A percentile compares a stretch with the other conserved stretches of the same genome.
These are phyloP conservation scores for Fusarium cyanostomum DNA, from an alignment of 2,329 filamentous ascomycete genomes.

Conservation along the genomic window DNA sequence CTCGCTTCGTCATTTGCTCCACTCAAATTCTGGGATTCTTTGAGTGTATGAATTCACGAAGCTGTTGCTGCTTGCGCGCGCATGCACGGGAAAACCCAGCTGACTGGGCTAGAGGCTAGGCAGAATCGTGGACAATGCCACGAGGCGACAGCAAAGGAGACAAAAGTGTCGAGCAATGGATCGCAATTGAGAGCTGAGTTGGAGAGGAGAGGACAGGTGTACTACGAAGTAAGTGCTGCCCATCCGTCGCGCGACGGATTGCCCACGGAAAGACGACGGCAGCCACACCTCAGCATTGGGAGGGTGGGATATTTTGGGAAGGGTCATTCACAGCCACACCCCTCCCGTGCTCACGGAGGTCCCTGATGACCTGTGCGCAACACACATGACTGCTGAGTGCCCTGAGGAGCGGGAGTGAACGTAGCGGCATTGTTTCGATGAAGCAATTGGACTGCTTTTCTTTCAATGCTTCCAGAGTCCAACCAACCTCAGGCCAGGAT, in stretches of 20 bases:
- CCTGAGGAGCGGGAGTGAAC: constrained; percentile 7
- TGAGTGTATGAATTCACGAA: constrained; percentile 25
- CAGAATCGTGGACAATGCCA: constrained; percentile 8
- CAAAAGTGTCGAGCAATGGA: constrained; percentile 8
- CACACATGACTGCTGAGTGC: constrained; percentile 30
- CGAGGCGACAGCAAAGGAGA: neutral
- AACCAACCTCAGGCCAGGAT: constrained; percentile 2
- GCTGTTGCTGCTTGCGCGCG: constrained; percentile 7
- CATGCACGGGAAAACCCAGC: constrained; percentile 6
- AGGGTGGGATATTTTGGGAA: constrained; percentile 41
- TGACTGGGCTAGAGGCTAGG: neutral
- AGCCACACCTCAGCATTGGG: constrained; percentile 28
- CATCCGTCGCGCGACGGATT: constrained; percentile 23
- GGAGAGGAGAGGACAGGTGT: constrained; percentile 4
- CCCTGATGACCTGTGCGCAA: constrained; percentile 35
- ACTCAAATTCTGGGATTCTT: constrained; percentile 20
- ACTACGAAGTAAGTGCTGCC: constrained; percentile 6
- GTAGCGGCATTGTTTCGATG: neutral
- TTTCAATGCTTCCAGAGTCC: neutral
- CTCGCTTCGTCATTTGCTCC: constrained; percentile 13
- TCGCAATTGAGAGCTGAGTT: constrained; percentile 20
- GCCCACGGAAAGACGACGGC: constrained; percentile 20
- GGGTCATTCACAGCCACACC: constrained; percentile 32
- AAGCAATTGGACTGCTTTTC: constrained; percentile 2
- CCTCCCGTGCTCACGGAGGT: constrained; percentile 29